Evolutionary conservation across 306 rosid species (phyloP).

Genomic region (Prunus kanzakura): DNA sequence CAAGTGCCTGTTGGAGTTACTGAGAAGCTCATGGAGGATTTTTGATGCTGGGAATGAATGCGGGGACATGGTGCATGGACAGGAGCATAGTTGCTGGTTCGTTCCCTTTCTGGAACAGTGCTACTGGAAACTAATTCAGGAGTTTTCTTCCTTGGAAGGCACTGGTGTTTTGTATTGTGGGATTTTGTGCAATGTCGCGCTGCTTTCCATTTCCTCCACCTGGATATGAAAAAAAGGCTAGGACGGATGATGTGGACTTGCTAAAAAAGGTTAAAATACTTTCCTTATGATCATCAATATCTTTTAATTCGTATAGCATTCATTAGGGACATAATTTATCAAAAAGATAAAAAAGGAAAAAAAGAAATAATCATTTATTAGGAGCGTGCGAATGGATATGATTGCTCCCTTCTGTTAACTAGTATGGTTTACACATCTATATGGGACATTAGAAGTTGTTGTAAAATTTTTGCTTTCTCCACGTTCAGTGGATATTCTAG

Average conservation of each 20-base stretch:
- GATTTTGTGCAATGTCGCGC: conserved; percentile 94
- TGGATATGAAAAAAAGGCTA: conserved; percentile 83
- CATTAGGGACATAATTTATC: not conserved
- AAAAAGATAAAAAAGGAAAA: not conserved
- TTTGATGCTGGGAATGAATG: conserved; percentile 75
- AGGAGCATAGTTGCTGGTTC: conserved; percentile 76
- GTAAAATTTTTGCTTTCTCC: not conserved
- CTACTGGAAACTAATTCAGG: conserved; percentile 47
- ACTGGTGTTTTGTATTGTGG: conserved; percentile 36
- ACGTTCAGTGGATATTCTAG: not conserved
- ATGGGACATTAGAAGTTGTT: conserved; percentile 2
- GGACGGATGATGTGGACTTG: conserved; percentile 57
- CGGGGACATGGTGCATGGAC: conserved; percentile 98
- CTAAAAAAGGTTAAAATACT: conserved; percentile 63
- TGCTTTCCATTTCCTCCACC: conserved; percentile 97
- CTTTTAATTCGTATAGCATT: conserved; percentile 22
- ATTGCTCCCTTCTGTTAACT: conserved; percentile 3
- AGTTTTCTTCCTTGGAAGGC: conserved; percentile 46
- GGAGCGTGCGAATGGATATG: not conserved
- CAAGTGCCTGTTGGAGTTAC: conserved; percentile 39
- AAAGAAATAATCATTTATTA: not conserved
- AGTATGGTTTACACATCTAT: not conserved
- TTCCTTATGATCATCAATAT: conserved; percentile 21
- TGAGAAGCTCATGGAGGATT: conserved; percentile 51
- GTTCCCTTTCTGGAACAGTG: conserved; percentile 60